Conservation (phyloP, 768 basidiomycete genomes). For the Omphalotus guepiniiformis region DNA sequence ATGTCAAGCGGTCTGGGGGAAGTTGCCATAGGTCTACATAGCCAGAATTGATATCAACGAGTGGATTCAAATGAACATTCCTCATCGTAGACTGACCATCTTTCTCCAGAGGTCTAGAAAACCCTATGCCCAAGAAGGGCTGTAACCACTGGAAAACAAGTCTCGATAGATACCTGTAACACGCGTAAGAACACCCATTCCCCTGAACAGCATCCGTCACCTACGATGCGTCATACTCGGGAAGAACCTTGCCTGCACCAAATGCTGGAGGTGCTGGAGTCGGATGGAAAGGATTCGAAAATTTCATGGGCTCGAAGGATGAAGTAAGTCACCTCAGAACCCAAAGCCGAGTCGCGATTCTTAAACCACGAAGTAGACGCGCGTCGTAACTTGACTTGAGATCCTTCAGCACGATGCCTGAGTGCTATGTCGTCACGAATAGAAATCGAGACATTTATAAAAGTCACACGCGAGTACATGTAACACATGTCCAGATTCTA, state of each 20-base stretch:
- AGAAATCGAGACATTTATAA: no score
- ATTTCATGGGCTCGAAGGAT: neutral
- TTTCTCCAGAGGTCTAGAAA: slow-evolving; percentile 44
- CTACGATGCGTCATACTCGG: slow-evolving; percentile 32
- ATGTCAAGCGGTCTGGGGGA: slow-evolving; percentile 4
- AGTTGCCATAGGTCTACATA: slow-evolving; percentile 12
- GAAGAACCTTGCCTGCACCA: slow-evolving; percentile 40
- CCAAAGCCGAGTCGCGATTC: no score
- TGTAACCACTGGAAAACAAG: slow-evolving; percentile 44
- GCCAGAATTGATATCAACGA: neutral
- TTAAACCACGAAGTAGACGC: no score
- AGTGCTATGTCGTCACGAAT: no score
- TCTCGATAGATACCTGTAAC: slow-evolving; percentile 28
- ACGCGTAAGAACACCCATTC: neutral
- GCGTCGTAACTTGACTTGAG: no score
- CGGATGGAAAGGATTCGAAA: slow-evolving; percentile 36
- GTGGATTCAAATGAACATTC: neutral
- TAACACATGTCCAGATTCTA: no score
- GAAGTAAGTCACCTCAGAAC: no score
- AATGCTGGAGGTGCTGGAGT: slow-evolving; percentile 48
- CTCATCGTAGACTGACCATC: slow-evolving; percentile 30
- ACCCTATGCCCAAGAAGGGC: slow-evolving; percentile 45
- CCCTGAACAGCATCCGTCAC: slow-evolving; percentile 9
- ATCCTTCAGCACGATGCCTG: no score
- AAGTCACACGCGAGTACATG: no score